phyloP scores from a whole-genome alignment of 129 eudicot genomes.

The Tagetes patula region DNA sequence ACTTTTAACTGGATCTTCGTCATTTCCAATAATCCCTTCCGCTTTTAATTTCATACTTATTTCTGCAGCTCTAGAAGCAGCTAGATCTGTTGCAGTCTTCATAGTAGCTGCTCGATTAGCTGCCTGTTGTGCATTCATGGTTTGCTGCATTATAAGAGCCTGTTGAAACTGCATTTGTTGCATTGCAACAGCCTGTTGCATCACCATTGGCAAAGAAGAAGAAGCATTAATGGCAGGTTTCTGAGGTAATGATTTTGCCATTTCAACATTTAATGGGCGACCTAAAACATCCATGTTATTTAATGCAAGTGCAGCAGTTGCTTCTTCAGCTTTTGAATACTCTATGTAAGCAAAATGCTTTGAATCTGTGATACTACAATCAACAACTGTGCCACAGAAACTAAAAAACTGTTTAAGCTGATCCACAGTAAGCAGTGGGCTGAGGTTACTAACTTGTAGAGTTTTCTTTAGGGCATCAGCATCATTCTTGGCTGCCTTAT shows the following conservation, averaged over 20 bases:
- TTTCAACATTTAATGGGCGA: constrained; percentile 95
- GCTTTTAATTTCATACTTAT: constrained; percentile 79
- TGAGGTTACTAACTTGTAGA: constrained; percentile 95
- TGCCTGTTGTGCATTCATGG: constrained; percentile 91
- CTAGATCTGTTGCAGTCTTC: constrained; percentile 95
- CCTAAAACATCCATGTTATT: constrained; percentile 92
- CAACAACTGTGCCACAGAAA: constrained; percentile 84
- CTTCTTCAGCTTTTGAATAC: constrained; percentile 90
- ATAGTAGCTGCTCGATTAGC: constrained; percentile 96
- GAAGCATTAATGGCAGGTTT: constrained; percentile 54
- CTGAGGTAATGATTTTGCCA: constrained; percentile 92
- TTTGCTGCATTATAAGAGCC: constrained; percentile 91
- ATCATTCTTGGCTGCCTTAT: constrained; percentile 51
- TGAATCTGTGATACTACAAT: constrained; percentile 79
- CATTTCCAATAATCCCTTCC: constrained; percentile 60
- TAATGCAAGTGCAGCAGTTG: constrained; percentile 79
- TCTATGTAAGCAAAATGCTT: constrained; percentile 95
- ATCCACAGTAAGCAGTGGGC: constrained; percentile 82
- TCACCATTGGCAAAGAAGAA: constrained; percentile 78
- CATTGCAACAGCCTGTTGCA: constrained; percentile 99
- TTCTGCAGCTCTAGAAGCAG: constrained; percentile 98
- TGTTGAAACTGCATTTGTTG: constrained; percentile 99
- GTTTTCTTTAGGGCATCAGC: constrained; percentile 70
- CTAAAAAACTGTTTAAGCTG: constrained; percentile 89
- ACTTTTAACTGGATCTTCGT: constrained; percentile 47